Base-by-base conservation (phyloP, 2,329 filamentous ascomycete species). In the Trichophyton equinum region DNA sequence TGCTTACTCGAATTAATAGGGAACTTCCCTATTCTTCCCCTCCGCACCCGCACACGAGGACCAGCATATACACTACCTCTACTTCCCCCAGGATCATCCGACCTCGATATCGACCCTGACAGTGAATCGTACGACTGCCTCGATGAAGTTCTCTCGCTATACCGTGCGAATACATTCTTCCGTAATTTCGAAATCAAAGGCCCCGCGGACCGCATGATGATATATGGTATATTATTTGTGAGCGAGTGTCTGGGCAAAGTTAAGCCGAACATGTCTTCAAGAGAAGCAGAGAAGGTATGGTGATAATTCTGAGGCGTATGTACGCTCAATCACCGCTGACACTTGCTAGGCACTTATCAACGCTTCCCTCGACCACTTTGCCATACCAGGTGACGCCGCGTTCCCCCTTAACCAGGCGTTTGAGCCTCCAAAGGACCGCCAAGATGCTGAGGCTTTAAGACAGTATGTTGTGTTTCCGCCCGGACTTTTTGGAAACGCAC, bases 181-280 rank as follows among this genome's bases (percentile, higher is more conserved):
- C 88, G 94, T 70, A 99, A 97, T 82, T 99, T 99, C 70, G 94
- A 97, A 81, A 95, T 97, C 79, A 92, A 96, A 77, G 94, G 94
- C 13, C 88, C 90, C 27, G 92, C 94, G 62, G 94, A 99, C 77
- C 84, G 94, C 46, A 85, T 97, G 70, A 82, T 99, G 67, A 91
- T 97, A 71, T 99, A 99, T 78, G 92, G 92, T 64, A 99, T 96
- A 73, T 82, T 95, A 72, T 97, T 92, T 76, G 82, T 97, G 70
- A 92, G 87, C 76, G 91, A 97, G 75, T 91, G 90, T 69, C 78
- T 99, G 72, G 80, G 81, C 69, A 95, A 94, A 81, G 91, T 97
- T 72, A 89, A 86, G 77, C 87, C 90, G 11, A 78, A 75, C 51
- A 87, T 89, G 77, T 77, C 75, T 49, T 77, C 83, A 63, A 81